Evolutionary conservation across 495 filamentous ascomycete species (phyloP), one percentile per base, ranked within the genome.

Genomic region (Rostrohypoxylon terebratum): DNA sequence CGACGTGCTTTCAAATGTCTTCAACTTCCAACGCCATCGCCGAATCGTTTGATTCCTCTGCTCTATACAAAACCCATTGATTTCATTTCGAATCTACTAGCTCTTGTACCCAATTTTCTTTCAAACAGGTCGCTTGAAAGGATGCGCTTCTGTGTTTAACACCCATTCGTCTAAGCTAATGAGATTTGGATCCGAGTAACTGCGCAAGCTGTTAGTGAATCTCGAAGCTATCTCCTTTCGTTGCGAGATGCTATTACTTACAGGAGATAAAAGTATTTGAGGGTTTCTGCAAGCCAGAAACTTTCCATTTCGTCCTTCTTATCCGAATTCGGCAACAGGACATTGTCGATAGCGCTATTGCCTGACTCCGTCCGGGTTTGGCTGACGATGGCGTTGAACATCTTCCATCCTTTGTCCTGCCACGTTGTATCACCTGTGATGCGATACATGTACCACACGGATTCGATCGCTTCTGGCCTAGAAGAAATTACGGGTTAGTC

Each of bases 381-480:
- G 63, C 85, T 84, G 31, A 89, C 81, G 69, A 97, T 86, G 8
- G 93, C 86, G 75, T 90, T 81, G 77, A 94, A 97, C 94, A 97
- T 97, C 55, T 88, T 86, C 94, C 94, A 97, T 18, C 94, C 94
- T 72, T 92, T 92, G 63, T 92, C 88, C 61, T 93, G 92, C 93
- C 93, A 97, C 51, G 81, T 78, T 0, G 85, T 78, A 62, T 96
- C 92, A 59, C 93, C 94, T 0, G 94, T 97, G 70, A 96, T 90
- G 75, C 94, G 92, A 83, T 92, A 97, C 91, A 97, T 93, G 83
- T 96, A 94, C 86, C 93, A 97, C 13, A 97, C 93, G 1, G 93
- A 96, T 78, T 97, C 94, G 71, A 97, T 97, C 2, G 94, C 94
- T 83, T 97, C 94, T 48, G 94, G 94, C 50, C 93, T 94, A 21